Percentiles rank a stretch among this genome's conserved stretches.
Evolutionary conservation across 2,329 filamentous ascomycete species (phyloP).

Genomic region (Ilyonectria sp.): DNA sequence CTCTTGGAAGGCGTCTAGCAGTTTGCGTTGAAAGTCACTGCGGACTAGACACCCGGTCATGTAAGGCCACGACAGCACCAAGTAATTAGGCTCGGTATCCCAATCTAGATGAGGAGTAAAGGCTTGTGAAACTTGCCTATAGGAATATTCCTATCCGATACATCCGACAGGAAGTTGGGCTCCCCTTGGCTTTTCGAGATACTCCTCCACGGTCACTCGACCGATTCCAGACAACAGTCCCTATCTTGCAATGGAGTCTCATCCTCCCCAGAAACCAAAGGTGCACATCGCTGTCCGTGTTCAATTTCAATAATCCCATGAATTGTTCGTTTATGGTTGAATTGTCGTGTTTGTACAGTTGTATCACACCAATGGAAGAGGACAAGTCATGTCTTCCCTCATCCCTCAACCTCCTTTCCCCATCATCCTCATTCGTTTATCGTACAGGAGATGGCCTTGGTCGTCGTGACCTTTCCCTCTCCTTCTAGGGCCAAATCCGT

Average conservation of each 20-base stretch:
- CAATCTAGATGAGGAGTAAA: background rate
- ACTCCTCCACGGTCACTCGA: background rate
- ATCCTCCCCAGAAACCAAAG: background rate
- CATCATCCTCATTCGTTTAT: conserved; percentile 35
- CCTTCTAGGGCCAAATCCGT: conserved; percentile 3
- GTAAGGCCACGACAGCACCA: background rate
- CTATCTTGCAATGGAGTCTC: background rate
- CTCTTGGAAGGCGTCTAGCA: background rate
- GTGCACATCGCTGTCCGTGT: background rate
- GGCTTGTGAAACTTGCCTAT: background rate
- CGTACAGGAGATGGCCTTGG: conserved; percentile 41
- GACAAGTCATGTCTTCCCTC: conserved; percentile 12
- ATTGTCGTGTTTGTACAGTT: conserved; percentile 42
- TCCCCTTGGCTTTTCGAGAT: background rate
- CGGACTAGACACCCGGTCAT: background rate
- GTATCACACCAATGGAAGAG: conserved; percentile 35
- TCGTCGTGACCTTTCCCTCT: background rate
- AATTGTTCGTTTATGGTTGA: conserved; percentile 24
- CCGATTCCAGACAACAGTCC: background rate
- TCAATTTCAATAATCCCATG: background rate
- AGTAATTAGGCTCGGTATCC: background rate
- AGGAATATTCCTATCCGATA: background rate
- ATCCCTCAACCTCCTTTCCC: conserved; percentile 27
- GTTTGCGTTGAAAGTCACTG: background rate
- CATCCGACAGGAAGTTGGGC: background rate